Conservation (phyloP, 306 rosid species). For the Citrullus colocynthis region DNA sequence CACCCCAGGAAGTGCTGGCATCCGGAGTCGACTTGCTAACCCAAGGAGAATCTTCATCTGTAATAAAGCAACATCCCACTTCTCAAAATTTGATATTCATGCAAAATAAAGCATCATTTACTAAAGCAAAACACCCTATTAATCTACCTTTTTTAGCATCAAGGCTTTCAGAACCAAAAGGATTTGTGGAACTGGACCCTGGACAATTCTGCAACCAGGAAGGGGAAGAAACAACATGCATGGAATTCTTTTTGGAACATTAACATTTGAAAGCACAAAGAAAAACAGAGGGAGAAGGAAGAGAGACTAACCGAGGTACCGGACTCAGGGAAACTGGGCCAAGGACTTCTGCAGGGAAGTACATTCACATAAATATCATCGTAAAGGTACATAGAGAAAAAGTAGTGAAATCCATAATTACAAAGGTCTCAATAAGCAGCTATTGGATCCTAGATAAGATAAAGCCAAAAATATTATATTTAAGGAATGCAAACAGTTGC, state of each 20-base stretch:
- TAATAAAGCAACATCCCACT: background rate
- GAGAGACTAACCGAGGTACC: conserved; percentile 36
- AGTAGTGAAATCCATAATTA: background rate
- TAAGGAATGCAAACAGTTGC: background rate
- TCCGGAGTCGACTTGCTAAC: conserved; percentile 34
- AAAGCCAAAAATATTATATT: background rate
- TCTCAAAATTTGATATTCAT: background rate
- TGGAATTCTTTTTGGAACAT: background rate
- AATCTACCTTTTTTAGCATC: conserved; percentile 23
- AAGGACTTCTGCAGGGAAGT: conserved; percentile 39
- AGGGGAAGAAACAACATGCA: background rate
- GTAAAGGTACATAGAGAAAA: background rate
- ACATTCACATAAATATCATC: background rate
- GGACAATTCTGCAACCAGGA: conserved; percentile 27
- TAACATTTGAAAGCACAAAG: background rate
- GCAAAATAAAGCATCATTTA: background rate
- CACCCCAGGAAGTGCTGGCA: conserved; percentile 56
- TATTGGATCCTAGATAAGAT: background rate
- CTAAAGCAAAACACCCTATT: background rate
- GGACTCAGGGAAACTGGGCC: conserved; percentile 51
- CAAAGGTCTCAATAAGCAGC: background rate
- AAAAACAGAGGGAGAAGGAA: conserved; percentile 7
- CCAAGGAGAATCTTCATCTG: conserved; percentile 41
- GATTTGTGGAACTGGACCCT: conserved; percentile 33
- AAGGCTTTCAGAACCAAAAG: conserved; percentile 27